Evolutionary conservation across 2,329 filamentous ascomycete genomes (phyloP), one percentile per base, ranked within the genome.

Genomic region (Neurospora crassa): DNA sequence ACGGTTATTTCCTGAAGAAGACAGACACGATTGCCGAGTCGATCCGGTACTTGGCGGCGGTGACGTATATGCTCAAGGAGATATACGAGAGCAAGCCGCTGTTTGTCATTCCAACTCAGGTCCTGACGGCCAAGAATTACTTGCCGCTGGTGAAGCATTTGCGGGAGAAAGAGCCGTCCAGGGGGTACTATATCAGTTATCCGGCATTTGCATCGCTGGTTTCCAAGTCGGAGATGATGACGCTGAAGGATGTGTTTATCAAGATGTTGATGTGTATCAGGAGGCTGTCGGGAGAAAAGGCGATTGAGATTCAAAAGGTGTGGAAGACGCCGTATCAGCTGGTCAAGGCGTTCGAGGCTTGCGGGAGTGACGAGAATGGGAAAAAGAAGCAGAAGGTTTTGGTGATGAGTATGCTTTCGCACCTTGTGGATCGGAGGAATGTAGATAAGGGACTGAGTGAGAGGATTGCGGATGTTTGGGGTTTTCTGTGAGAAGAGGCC

Each of bases 221-320:
- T 0, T 92, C 90, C 10, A 96, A 96, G 79, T 92, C 91, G 0
- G 90, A 92, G 69, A 87, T 87, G 72, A 87, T 93, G 75, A 92
- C 91, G 0, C 82, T 95, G 11, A 84, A 91, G 70, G 92, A 96
- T 76, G 80, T 94, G 0, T 95, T 88, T 75, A 82, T 96, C 37
- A 94, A 94, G 80, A 95, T 96, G 92, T 85, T 96, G 68, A 94
- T 96, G 92, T 93, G 91, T 74, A 92, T 88, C 1, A 87, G 87
- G 70, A 91, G 91, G 1, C 84, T 96, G 14, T 92, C 91, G 0
- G 91, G 90, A 3, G 92, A 94, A 75, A 92, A 92, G 76, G 92
- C 92, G 0, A 80, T 94, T 5, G 92, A 93, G 80, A 93, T 96
- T 14, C 92, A 95, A 77, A 89, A 88, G 75, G 82, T 85, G n/a